Evolutionary conservation across 192 early-diverging fungal species (phyloP), one percentile per base, ranked within the genome.

Genomic region (Lunasporangiospora selenospora): DNA sequence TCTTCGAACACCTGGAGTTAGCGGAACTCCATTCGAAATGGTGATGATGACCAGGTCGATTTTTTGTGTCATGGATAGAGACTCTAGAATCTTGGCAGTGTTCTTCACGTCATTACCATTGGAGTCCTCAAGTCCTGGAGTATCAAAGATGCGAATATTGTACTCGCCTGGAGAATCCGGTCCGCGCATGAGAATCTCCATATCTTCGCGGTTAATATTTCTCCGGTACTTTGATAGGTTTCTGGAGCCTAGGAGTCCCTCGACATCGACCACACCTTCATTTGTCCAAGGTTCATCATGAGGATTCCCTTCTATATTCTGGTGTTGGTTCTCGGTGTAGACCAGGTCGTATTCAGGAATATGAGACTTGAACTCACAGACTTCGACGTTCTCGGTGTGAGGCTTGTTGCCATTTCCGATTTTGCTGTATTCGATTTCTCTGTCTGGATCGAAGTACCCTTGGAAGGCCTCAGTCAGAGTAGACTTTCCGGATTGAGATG

Each of bases 101-200:
- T 57, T 43, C 15, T 30, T 13, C 27, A 32, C 54, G 54, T 57
- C 54, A 11, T 45, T 27, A 15, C 42, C 29, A 21, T 57, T 57
- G 29, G 41, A 44, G 29, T 57, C 54, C 36, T 57, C 42, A 10
- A 57, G 42, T 16, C 54, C 54, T 15, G 54, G 54, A 3, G 54
- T 57, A 32, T 57, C 54, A 44, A 44, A 57, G 24, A 57, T 44
- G 24, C 21, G 40, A 31, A 57, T n/a, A n/a, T n/a, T n/a, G n/a
- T n/a, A n/a, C n/a, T n/a, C n/a, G n/a, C n/a, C n/a, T n/a, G n/a
- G n/a, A n/a, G n/a, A n/a, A n/a, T n/a, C n/a, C n/a, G n/a, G n/a
- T n/a, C n/a, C n/a, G n/a, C n/a, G n/a, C n/a, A n/a, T n/a, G n/a
- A n/a, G n/a, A n/a, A n/a, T n/a, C n/a, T n/a, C n/a, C n/a, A n/a